A percentile compares a stretch with the other conserved stretches of the same genome.
Conservation (phyloP, 495 filamentous ascomycete genomes). For the Aspergillus sparsus region DNA sequence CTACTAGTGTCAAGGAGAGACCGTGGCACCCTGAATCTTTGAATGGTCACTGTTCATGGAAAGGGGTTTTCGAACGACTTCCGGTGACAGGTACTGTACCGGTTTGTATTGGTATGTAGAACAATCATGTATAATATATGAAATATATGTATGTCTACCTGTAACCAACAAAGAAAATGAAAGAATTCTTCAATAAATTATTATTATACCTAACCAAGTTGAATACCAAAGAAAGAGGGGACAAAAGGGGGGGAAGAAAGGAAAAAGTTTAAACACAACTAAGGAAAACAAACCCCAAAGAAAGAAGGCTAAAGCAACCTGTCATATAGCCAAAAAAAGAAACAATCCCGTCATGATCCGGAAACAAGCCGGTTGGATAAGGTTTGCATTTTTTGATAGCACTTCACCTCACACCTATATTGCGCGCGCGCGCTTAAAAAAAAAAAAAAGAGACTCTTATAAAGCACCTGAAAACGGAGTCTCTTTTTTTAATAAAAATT, state of each 20-base stretch:
- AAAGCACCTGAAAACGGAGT: background rate
- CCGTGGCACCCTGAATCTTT: conserved; percentile 1
- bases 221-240: background rate
- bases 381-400: background rate
- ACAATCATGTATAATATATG: too few species aligned
- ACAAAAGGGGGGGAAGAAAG: background rate
- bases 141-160: background rate
- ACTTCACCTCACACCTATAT: background rate
- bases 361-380: conserved; percentile 6
- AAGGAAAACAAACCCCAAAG: background rate
- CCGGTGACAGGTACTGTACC: too few species aligned
- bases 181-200: background rate
- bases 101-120: too few species aligned
- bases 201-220: background rate
- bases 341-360: conserved; percentile 4
- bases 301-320: background rate
- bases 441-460: background rate
- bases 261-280: background rate
- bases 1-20: background rate
- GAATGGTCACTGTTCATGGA: too few species aligned
- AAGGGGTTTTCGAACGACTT: background rate
- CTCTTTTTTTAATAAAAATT: background rate
- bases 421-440: background rate
- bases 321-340: conserved; percentile 5
- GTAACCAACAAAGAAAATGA: background rate